Evolutionary conservation across 495 filamentous ascomycete genomes (phyloP).

Genomic region (Penicillium paradoxum): DNA sequence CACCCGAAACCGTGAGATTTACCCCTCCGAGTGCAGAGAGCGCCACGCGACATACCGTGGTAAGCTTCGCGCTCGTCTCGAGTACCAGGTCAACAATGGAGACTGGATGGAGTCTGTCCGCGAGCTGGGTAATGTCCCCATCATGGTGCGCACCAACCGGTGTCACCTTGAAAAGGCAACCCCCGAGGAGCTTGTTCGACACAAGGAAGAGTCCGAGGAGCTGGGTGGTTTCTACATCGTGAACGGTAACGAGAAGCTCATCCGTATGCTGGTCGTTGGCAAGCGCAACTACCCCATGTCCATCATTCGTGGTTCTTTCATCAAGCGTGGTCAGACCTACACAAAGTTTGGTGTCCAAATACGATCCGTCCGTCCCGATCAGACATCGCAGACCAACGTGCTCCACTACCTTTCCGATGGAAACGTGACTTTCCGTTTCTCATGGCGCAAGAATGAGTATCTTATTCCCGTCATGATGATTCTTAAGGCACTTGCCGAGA

Average conservation of each 20-base stretch:
- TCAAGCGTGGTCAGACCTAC: slow-evolving; percentile 76
- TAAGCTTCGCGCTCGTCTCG: slow-evolving; percentile 71
- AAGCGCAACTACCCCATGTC: slow-evolving; percentile 92
- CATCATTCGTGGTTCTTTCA: slow-evolving; percentile 83
- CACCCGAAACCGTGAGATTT: slow-evolving; percentile 70
- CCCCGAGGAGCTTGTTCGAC: slow-evolving; percentile 72
- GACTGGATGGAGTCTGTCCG: slow-evolving; percentile 72
- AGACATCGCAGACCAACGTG: slow-evolving; percentile 96
- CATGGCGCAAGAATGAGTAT: slow-evolving; percentile 96
- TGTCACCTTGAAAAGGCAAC: slow-evolving; percentile 85
- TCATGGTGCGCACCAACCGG: slow-evolving; percentile 90
- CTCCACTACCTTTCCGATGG: slow-evolving; percentile 93
- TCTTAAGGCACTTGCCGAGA: slow-evolving; percentile 89
- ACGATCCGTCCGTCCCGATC: slow-evolving; percentile 86
- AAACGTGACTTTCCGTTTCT: slow-evolving; percentile 94
- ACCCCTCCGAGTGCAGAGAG: slow-evolving; percentile 90
- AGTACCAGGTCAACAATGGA: slow-evolving; percentile 80
- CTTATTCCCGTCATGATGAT: slow-evolving; percentile 94
- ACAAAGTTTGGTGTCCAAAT: slow-evolving; percentile 86
- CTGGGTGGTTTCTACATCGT: slow-evolving; percentile 83
- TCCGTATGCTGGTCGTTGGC: slow-evolving; percentile 84
- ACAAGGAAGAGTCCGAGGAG: slow-evolving; percentile 92
- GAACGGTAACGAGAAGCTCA: slow-evolving; percentile 76
- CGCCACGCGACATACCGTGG: slow-evolving; percentile 89
- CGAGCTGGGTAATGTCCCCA: slow-evolving; percentile 82